Evolutionary conservation across 2,329 filamentous ascomycete species (phyloP).

Genomic region (Daldinia eschscholtzii): DNA sequence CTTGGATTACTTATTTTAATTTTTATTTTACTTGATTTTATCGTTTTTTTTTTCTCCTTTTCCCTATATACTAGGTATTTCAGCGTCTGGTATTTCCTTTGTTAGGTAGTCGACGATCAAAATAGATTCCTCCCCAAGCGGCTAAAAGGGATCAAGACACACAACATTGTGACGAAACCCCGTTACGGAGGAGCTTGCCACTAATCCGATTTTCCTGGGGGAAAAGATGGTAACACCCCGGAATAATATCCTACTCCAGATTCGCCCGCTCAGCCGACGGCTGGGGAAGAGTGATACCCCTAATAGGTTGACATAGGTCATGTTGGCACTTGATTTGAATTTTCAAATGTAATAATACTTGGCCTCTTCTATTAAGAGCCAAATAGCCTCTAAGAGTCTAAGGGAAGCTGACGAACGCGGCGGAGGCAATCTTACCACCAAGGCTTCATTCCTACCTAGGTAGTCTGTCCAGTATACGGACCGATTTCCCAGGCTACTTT

Average conservation of each 20-base stretch:
- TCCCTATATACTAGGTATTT: no score
- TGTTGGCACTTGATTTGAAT: constrained; percentile 15
- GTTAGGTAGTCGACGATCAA: background rate
- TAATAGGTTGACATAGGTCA: constrained; percentile 19
- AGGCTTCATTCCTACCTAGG: constrained; percentile 26
- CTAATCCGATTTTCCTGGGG: constrained; percentile 34
- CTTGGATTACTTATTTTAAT: background rate
- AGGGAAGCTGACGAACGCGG: constrained; percentile 15
- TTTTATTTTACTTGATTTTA: background rate
- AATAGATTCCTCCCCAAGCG: background rate
- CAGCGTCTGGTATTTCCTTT: background rate
- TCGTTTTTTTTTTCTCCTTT: background rate
- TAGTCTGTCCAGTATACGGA: constrained; percentile 30
- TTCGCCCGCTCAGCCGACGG: constrained; percentile 36
- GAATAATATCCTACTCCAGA: constrained; percentile 26
- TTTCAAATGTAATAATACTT: constrained; percentile 16
- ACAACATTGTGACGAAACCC: constrained; percentile 15
- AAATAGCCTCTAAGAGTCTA: constrained; percentile 6
- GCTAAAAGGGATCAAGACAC: constrained; percentile 6
- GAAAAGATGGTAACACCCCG: constrained; percentile 32
- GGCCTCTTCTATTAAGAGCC: constrained; percentile 13
- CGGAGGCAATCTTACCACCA: constrained; percentile 14
- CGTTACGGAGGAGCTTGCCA: constrained; percentile 34
- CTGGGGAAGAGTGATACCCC: constrained; percentile 16
- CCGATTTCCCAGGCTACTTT: constrained; percentile 31